Evolutionary conservation across 495 filamentous ascomycete genomes (phyloP).

Genomic region (Clavariopsis aquatica): DNA sequence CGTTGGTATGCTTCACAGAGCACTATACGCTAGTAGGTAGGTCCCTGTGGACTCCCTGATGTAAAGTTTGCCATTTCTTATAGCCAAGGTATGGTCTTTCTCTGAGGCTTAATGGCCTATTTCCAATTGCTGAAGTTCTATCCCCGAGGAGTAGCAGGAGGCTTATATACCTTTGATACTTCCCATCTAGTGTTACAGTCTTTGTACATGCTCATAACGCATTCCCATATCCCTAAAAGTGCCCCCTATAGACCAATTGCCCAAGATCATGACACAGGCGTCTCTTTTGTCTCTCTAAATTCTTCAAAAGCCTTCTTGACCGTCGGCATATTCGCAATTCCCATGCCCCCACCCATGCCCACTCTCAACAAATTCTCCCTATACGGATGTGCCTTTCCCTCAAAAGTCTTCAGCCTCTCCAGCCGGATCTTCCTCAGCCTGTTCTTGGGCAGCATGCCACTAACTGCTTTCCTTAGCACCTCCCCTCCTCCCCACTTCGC

Average conservation of each 20-base stretch:
- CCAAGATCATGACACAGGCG: constrained; percentile 1
- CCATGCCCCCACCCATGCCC: constrained; percentile 31
- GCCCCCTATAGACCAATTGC: neutral
- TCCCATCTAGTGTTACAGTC: constrained; percentile 9
- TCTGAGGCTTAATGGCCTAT: neutral
- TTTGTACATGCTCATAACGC: constrained; percentile 2
- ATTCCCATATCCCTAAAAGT: constrained; percentile 1
- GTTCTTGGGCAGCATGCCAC: constrained; percentile 98
- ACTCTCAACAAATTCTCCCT: constrained; percentile 82
- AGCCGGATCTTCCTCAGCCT: constrained; percentile 79
- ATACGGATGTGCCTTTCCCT: constrained; percentile 87
- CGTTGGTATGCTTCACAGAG: too few species aligned
- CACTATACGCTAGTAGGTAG: too few species aligned
- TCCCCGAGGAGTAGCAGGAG: neutral
- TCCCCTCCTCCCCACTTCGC: constrained; percentile 92
- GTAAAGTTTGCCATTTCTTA: too few species aligned
- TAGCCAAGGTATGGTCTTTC: too few species aligned
- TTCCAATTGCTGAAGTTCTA: constrained; percentile 15
- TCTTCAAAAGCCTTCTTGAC: constrained; percentile 47
- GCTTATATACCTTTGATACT: neutral
- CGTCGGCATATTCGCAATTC: constrained; percentile 47
- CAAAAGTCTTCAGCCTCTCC: constrained; percentile 91
- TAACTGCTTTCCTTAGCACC: constrained; percentile 86
- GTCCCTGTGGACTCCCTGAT: neutral
- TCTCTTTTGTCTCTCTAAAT: constrained; percentile 18